Evolutionary conservation across 2,329 filamentous ascomycete species (phyloP).

Genomic region (Bipolaris cookei): DNA sequence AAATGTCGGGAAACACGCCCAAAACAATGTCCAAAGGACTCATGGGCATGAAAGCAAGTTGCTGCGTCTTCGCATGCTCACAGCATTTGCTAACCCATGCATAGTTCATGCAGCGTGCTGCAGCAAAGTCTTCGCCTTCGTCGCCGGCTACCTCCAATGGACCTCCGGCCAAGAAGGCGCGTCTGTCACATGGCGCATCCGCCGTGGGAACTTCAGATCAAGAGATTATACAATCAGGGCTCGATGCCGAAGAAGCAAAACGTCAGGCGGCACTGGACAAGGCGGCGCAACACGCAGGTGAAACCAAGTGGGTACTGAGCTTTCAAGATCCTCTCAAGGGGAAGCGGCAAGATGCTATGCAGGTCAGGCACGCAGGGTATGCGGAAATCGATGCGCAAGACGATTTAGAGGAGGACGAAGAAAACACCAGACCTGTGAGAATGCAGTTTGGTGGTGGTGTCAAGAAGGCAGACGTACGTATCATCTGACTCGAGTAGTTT

Average conservation of each 20-base stretch:
- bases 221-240: constrained; percentile 66
- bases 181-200: constrained; percentile 55
- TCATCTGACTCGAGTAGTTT: background rate
- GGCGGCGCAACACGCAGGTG: constrained; percentile 67
- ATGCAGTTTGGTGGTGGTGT: constrained; percentile 61
- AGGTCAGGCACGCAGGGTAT: constrained; percentile 68
- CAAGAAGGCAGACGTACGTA: constrained; percentile 29
- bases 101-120: constrained; percentile 89
- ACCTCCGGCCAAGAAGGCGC: constrained; percentile 69
- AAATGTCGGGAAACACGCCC: constrained; percentile 43
- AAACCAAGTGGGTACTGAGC: constrained; percentile 78
- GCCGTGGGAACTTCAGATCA: constrained; percentile 55
- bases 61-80: background rate
- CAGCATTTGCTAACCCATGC: constrained; percentile 14
- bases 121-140: constrained; percentile 63
- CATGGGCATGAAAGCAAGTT: constrained; percentile 79
- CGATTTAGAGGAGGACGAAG: constrained; percentile 45
- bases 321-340: constrained; percentile 55
- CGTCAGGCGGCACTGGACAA: constrained; percentile 64
- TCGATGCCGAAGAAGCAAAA: constrained; percentile 71
- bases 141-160: constrained; percentile 59
- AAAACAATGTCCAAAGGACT: constrained; percentile 86
- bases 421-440: constrained; percentile 41
- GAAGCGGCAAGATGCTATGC: constrained; percentile 48
- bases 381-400: constrained; percentile 57